Evolutionary conservation across 495 filamentous ascomycete species (phyloP).

Genomic region (Trypethelium eluteriae): DNA sequence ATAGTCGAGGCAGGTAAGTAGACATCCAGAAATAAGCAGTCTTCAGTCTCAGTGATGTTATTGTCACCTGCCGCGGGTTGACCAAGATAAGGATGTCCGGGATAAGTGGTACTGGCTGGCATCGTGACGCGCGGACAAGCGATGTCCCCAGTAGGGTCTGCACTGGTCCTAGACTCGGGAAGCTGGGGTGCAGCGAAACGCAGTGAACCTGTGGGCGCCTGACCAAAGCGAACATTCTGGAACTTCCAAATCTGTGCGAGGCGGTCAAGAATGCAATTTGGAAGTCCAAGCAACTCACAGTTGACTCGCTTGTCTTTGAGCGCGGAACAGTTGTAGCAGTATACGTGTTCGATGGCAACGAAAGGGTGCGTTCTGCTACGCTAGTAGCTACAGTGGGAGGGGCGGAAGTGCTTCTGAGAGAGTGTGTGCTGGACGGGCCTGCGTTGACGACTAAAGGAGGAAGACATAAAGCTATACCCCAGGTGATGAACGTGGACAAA

Average conservation of each 20-base stretch:
- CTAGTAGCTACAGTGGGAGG: neutral
- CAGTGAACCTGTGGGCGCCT: conserved; percentile 9
- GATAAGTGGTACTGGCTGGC: conserved; percentile 1
- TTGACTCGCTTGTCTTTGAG: neutral
- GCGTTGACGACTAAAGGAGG: neutral
- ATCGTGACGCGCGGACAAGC: neutral
- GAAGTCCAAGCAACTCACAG: neutral
- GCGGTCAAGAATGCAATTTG: neutral
- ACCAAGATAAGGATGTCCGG: neutral
- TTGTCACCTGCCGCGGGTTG: neutral
- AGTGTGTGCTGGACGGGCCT: neutral
- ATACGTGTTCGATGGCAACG: neutral
- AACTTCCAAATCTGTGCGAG: conserved; percentile 8
- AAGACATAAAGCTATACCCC: neutral
- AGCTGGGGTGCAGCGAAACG: neutral
- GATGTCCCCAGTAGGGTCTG: neutral
- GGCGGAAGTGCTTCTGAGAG: neutral
- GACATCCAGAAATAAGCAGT: conserved; percentile 68
- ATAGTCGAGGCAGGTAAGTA: conserved; percentile 55
- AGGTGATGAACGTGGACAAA: neutral
- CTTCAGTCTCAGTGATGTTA: conserved; percentile 40
- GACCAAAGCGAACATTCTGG: conserved; percentile 19
- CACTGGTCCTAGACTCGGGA: neutral
- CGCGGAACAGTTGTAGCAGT: neutral
- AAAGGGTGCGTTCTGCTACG: neutral